Evolutionary conservation across 192 early-diverging fungal species (phyloP).

Genomic region (Entomortierella beljakovae): DNA sequence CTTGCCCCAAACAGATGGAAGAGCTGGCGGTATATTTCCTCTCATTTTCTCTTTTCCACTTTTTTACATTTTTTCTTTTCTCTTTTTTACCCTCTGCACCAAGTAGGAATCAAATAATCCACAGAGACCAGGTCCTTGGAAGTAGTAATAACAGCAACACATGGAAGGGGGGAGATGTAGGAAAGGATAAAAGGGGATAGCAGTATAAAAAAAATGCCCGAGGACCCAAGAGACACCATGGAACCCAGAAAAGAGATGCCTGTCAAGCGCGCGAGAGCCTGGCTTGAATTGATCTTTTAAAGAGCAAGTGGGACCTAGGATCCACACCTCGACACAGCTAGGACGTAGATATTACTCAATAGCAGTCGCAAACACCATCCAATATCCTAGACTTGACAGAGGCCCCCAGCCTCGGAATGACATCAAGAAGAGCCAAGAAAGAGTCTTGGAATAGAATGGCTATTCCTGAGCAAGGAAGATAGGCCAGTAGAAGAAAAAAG

Average conservation of each 20-base stretch:
- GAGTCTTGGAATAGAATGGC: neutral
- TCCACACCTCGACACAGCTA: neutral
- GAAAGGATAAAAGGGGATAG: neutral
- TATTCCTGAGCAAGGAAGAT: neutral
- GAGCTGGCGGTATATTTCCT: neutral
- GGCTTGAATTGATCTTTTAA: slow-evolving; percentile 3
- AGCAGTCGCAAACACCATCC: neutral
- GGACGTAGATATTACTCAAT: neutral
- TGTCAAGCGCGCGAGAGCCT: neutral
- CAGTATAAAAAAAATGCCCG: neutral
- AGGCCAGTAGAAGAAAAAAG: slow-evolving; percentile 2
- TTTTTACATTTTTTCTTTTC: neutral
- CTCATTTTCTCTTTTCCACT: neutral
- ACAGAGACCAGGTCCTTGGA: neutral
- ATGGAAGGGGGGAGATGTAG: neutral
- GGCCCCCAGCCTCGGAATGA: neutral
- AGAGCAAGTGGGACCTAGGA: too few species aligned
- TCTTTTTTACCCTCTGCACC: neutral
- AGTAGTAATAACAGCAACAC: neutral
- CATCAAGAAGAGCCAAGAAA: neutral
- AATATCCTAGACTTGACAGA: neutral
- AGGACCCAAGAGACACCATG: neutral
- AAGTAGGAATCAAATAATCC: neutral
- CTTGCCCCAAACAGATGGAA: neutral
- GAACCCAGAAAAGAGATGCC: neutral